phyloP scores from a whole-genome alignment of 257 asterid species.

The Penstemon eatonii region DNA sequence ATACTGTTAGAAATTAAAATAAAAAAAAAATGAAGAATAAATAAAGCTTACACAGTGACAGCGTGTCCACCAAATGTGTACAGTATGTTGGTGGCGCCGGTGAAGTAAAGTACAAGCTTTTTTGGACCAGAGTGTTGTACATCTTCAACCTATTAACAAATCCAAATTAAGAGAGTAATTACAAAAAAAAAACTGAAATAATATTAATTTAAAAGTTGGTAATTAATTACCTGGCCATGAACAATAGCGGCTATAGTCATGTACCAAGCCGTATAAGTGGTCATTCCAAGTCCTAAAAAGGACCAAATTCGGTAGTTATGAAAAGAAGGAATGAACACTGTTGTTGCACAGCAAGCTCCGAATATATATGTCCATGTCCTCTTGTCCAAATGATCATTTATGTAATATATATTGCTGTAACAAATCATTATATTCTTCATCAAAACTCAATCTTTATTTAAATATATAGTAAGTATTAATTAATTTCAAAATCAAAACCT shows the following conservation, averaged over 20 bases:
- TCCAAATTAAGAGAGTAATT: neutral
- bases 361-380: slow-evolving; percentile 94
- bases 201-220: neutral
- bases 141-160: slow-evolving; percentile 42
- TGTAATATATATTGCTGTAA: slow-evolving; percentile 76
- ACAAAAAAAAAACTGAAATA: too few species aligned
- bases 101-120: slow-evolving; percentile 66
- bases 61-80: slow-evolving; percentile 96
- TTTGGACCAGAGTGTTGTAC: slow-evolving; percentile 71
- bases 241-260: slow-evolving; percentile 63
- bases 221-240: slow-evolving; percentile 69
- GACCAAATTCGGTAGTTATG: slow-evolving; percentile 95
- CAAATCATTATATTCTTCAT: neutral
- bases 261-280: slow-evolving; percentile 91
- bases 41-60: slow-evolving; percentile 70
- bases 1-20: neutral
- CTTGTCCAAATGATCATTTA: slow-evolving; percentile 76
- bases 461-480: neutral
- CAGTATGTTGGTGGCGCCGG: slow-evolving; percentile 89
- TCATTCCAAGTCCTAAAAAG: slow-evolving; percentile 81
- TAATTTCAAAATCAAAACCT: slow-evolving; percentile 40
- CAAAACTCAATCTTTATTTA: slow-evolving; percentile 12
- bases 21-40: neutral
- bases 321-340: slow-evolving; percentile 81
- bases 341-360: slow-evolving; percentile 92